Evolutionary conservation across 78 protist species (phyloP), one percentile per base, ranked within the genome.

Genomic region (Dictyostelium intermedium): DNA sequence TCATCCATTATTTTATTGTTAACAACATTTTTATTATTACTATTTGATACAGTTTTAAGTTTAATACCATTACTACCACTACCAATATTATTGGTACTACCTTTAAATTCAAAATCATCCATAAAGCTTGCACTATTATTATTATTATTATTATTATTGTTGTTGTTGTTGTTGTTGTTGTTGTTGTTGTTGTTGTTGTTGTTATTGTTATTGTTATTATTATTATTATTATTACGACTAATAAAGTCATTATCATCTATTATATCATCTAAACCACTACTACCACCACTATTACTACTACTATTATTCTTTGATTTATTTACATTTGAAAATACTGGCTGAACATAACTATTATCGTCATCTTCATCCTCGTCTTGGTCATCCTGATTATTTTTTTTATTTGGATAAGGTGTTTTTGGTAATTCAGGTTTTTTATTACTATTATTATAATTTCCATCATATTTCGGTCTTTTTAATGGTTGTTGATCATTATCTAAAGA

Each of bases 291-390:
- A 18, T 76, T 35, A n/a, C n/a, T n/a, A n/a, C 18, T 32, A 39
- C 7, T 35, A 5, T 39, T 76, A 18, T 76, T 35, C 1, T 43
- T 41, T 39, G 11, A 39, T 66, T 66, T 66, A 66, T 66, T 66
- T 66, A 66, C 74, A 66, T 13, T 66, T 80, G 85, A 80, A 23
- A 80, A 23, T 7, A 30, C 25, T 47, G 85, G 85, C 50, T 80
- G 85, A 50, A 30, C 43, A 80, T 50, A 80, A 47, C 32, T 39
- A 47, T 50, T 39, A 50, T 14, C 85, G 7, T 53, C 72, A 8
- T 56, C 60, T 7, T 80, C 85, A 32, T 50, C 85, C 10, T 14
- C 85, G 16, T 80, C 72, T 6, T 53, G 20, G 34, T 56, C 34
- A 20, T 34, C 16, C 34, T 34, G 18, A 34, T 35, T 27, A 9